A percentile compares a stretch with the other conserved stretches of the same genome.
phyloP scores from a whole-genome alignment of 2,329 filamentous ascomycete species.

The Xylariaceae sp. region DNA sequence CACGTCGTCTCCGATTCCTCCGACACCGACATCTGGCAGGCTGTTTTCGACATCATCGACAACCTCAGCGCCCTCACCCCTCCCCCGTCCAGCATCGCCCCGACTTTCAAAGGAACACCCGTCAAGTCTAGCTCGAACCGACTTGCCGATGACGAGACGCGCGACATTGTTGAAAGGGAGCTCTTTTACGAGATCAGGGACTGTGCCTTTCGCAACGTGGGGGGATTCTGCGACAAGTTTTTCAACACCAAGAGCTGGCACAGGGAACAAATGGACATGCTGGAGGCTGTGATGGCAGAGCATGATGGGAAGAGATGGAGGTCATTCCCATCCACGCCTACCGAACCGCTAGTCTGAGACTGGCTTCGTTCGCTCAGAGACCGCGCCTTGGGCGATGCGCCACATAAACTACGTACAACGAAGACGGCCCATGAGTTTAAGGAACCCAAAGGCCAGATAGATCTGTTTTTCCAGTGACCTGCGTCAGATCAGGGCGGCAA shows the following conservation, averaged over 20 bases:
- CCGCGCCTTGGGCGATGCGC: neutral
- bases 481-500: neutral
- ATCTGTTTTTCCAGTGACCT: constrained; percentile 4
- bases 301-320: constrained; percentile 5
- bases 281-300: neutral
- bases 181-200: constrained; percentile 3
- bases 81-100: neutral
- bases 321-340: neutral
- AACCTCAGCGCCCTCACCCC: neutral
- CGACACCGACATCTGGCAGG: constrained; percentile 3
- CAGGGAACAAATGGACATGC: constrained; percentile 2
- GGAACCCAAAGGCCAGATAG: constrained; percentile 7
- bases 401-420: constrained; percentile 5
- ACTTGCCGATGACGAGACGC: constrained; percentile 2
- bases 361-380: constrained; percentile 7
- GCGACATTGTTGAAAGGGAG: constrained; percentile 3
- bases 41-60: constrained; percentile 5
- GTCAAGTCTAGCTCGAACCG: constrained; percentile 1
- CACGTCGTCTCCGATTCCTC: constrained; percentile 1
- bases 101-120: constrained; percentile 3
- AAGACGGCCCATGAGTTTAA: constrained; percentile 8
- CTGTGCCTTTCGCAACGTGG: constrained; percentile 4
- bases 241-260: constrained; percentile 5
- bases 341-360: neutral
- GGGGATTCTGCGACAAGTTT: constrained; percentile 11